Percentiles rank a stretch among this genome's conserved stretches.
phyloP scores from a whole-genome alignment of 73 alveolate genomes.

The Paramecium caudatum region DNA sequence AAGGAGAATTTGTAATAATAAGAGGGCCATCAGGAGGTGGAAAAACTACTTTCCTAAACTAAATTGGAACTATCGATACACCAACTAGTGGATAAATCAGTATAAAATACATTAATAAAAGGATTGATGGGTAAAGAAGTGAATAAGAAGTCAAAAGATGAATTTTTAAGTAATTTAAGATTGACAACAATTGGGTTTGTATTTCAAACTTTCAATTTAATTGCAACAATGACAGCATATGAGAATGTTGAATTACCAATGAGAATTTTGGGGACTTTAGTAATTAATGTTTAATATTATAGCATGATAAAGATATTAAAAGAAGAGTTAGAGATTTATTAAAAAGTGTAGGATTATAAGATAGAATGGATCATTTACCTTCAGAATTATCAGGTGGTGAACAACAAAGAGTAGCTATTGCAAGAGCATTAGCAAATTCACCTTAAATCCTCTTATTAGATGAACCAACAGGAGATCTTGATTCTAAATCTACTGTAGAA shows the following conservation, averaged over 20 bases:
- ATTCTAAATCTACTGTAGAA: constrained; percentile 93
- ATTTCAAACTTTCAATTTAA: constrained; percentile 95
- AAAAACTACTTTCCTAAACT: constrained; percentile 96
- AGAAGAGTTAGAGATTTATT: constrained; percentile 84
- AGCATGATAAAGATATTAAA: constrained; percentile 72
- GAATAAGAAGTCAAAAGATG: constrained; percentile 90
- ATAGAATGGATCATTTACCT: constrained; percentile 98
- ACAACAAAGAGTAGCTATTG: constrained; percentile 98
- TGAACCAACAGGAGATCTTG: constrained; percentile 99
- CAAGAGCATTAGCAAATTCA: constrained; percentile 96
- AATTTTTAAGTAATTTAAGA: constrained; percentile 88
- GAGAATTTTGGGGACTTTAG: constrained; percentile 77
- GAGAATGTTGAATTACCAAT: constrained; percentile 97
- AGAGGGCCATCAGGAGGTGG: constrained; percentile 99
- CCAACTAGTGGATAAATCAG: constrained; percentile 82
- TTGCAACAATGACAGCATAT: constrained; percentile 97
- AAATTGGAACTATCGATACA: constrained; percentile 95
- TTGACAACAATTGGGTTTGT: constrained; percentile 95
- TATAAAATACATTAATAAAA: constrained; percentile 41
- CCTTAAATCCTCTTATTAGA: constrained; percentile 97
- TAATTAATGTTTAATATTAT: background rate
- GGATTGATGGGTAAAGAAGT: constrained; percentile 86
- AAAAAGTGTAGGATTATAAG: constrained; percentile 95
- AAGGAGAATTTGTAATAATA: constrained; percentile 98
- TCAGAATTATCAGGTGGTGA: constrained; percentile 99